Conservation (phyloP, 371 early-diverging fungal genomes). For the Mucor mucedo region DNA sequence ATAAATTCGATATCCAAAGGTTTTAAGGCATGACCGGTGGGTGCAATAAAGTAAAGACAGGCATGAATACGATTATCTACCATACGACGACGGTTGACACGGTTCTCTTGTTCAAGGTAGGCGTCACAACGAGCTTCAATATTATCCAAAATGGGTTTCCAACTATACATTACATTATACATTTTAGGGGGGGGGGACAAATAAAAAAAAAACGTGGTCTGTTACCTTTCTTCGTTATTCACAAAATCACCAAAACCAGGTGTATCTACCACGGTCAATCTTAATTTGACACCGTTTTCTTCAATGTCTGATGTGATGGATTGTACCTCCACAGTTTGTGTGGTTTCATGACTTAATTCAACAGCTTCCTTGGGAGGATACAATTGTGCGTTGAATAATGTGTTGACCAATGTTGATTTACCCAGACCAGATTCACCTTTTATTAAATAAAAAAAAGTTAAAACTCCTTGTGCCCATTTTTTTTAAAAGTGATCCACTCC, state of each 20-base stretch:
- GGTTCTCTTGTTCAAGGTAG: slow-evolving; percentile 92
- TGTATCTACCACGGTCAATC: slow-evolving; percentile 94
- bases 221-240: slow-evolving; percentile 91
- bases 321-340: slow-evolving; percentile 94
- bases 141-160: slow-evolving; percentile 95
- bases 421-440: slow-evolving; percentile 97
- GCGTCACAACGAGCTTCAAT: slow-evolving; percentile 96
- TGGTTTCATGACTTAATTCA: slow-evolving; percentile 82
- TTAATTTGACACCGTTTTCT: slow-evolving; percentile 91
- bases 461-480: slow-evolving; percentile 9
- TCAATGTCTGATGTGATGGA: slow-evolving; percentile 89
- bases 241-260: slow-evolving; percentile 95
- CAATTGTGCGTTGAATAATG: slow-evolving; percentile 94
- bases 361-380: slow-evolving; percentile 87
- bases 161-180: slow-evolving; percentile 53
- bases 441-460: neutral
- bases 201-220: neutral
- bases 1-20: slow-evolving; percentile 96
- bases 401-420: slow-evolving; percentile 99
- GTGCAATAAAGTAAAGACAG: slow-evolving; percentile 97
- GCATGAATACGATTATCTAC: slow-evolving; percentile 96
- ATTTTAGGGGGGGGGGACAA: neutral
- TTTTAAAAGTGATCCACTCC: neutral
- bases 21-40: slow-evolving; percentile 93
- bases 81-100: slow-evolving; percentile 86